These are phyloP conservation scores for Dendrostoma leiphaemia DNA, from an alignment of 2,329 filamentous ascomycete species.

Conservation along the genomic window DNA sequence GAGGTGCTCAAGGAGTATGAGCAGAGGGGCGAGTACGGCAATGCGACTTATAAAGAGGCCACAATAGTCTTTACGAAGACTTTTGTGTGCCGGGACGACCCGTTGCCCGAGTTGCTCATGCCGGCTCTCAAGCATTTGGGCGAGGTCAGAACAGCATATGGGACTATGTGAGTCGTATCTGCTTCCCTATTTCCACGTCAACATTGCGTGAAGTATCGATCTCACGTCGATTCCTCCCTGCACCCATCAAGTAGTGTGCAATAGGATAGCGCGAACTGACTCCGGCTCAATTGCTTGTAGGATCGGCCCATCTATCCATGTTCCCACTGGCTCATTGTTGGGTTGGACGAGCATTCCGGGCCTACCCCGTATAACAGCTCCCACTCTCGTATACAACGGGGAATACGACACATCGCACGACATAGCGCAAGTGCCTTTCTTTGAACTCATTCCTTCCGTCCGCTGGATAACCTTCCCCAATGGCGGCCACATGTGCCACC, in stretches of 20 bases:
- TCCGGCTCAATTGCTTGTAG: background rate
- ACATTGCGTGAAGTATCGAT: no score
- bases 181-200: no score
- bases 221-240: no score
- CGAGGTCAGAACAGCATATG: background rate
- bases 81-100: background rate
- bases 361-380: slow-evolving; percentile 22
- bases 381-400: slow-evolving; percentile 26
- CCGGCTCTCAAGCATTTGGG: background rate
- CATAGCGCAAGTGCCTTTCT: slow-evolving; percentile 7
- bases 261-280: no score
- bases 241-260: no score
- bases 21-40: background rate
- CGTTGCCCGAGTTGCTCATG: background rate
- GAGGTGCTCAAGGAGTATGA: background rate
- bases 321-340: slow-evolving; percentile 15
- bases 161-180: slow-evolving; percentile 1
- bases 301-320: slow-evolving; percentile 20
- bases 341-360: slow-evolving; percentile 21
- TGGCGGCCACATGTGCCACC: slow-evolving; percentile 5
- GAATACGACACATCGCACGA: slow-evolving; percentile 27
- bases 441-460: background rate
- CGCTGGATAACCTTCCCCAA: background rate
- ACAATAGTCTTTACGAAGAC: slow-evolving; percentile 7
- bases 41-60: background rate